Percentiles rank a stretch among this genome's conserved stretches.
phyloP scores from a whole-genome alignment of 129 eudicot genomes.

The Tanacetum coccineum region DNA sequence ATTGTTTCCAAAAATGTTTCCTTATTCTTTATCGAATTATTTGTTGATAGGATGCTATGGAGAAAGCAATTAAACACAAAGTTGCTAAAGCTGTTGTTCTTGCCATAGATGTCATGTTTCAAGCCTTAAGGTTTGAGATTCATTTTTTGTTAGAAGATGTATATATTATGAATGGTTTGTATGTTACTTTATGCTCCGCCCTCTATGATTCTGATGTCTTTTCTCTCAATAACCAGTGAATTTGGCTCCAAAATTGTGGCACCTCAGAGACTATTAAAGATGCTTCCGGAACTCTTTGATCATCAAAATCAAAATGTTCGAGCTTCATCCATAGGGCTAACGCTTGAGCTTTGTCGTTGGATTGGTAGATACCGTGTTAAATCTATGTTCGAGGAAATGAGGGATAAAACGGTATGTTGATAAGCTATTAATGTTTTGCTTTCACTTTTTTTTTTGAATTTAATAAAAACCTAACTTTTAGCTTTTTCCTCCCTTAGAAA shows the following conservation, averaged over 20 bases:
- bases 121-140: slow-evolving; percentile 76
- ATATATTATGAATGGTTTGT: background rate
- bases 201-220: slow-evolving; percentile 17
- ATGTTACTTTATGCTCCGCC: background rate
- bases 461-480: no score
- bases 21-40: background rate
- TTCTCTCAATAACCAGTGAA: slow-evolving; percentile 50
- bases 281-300: slow-evolving; percentile 98
- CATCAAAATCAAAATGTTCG: slow-evolving; percentile 99
- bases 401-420: no score
- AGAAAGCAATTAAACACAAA: slow-evolving; percentile 91
- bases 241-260: slow-evolving; percentile 94
- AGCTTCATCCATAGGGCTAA: slow-evolving; percentile 93
- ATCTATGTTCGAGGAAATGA: no score
- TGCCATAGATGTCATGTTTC: slow-evolving; percentile 99
- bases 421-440: no score
- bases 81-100: slow-evolving; percentile 99
- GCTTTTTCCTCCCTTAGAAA: no score
- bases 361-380: slow-evolving; percentile 94
- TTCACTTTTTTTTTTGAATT: no score
- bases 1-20: slow-evolving; percentile 1
- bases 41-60: slow-evolving; percentile 87
- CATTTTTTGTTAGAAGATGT: background rate
- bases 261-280: slow-evolving; percentile 92
- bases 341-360: slow-evolving; percentile 99